A percentile compares a stretch with the other conserved stretches of the same genome.
Evolutionary conservation across 805 yeast genomes (phyloP).

Genomic region (Lipomyces chichibuensis): DNA sequence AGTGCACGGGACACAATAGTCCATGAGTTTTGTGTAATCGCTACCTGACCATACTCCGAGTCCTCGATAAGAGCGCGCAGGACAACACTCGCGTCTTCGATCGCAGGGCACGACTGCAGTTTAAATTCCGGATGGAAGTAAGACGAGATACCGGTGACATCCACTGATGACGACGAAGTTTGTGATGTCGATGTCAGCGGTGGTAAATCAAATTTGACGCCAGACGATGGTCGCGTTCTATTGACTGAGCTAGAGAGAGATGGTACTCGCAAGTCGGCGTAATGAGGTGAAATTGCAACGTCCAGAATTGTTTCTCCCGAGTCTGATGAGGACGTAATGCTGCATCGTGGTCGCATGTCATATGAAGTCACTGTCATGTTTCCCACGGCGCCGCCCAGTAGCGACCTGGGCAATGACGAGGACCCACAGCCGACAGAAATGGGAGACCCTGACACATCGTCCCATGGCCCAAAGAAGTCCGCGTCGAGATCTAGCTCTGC

Average conservation of each 20-base stretch:
- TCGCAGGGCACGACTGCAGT: background rate
- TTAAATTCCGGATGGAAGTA: background rate
- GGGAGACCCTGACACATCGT: background rate
- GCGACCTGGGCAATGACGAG: background rate
- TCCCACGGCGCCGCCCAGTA: background rate
- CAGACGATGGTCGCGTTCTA: background rate
- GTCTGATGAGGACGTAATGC: background rate
- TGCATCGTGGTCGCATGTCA: background rate
- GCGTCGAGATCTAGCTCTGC: background rate
- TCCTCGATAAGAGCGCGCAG: background rate
- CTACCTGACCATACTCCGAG: background rate
- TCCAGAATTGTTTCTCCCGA: background rate
- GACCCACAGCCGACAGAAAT: background rate
- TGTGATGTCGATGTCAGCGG: background rate
- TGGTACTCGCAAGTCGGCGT: background rate
- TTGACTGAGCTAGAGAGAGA: background rate
- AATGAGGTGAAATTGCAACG: background rate
- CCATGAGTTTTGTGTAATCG: background rate
- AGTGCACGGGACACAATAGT: background rate
- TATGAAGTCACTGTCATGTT: background rate
- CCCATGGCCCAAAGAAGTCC: slow-evolving; percentile 16
- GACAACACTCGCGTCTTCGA: background rate
- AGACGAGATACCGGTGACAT: background rate
- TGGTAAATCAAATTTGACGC: background rate
- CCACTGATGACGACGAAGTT: background rate